Evolutionary conservation across 345 rosid species (phyloP), one percentile per base, ranked within the genome.

Genomic region (Physaria fendleri): DNA sequence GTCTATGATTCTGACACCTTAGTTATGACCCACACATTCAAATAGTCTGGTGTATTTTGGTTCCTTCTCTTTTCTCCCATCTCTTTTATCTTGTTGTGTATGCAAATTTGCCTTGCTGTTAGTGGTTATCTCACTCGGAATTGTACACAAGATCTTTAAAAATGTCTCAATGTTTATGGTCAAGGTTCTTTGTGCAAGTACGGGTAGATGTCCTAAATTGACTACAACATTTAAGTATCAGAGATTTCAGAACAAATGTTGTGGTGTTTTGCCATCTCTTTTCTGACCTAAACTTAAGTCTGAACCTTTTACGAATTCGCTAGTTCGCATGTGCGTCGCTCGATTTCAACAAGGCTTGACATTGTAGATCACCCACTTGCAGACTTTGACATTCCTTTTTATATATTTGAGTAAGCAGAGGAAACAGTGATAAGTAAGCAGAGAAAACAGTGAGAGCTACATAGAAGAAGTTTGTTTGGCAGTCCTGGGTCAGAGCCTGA

Each of bases 401-500:
- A 33, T 23, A 8, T 15, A 25, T 49, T 27, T 2, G 15, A 11
- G 57, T 51, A 29, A 41, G 52, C 43, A 15, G 50, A 11, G 5
- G 6, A 10, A 62, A 11, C 42, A 6, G 33, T 10, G 25, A 13
- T n/a, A 22, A 11, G 57, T 51, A 29, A 41, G 52, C 43, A 15
- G 50, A 11, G 5, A 10, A 10, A 62, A 11, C 42, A 6, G 33
- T 10, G 25, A 13, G 37, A 54, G 45, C 46, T 20, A 5, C 37
- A 94, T 66, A 76, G 97, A 73, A 79, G 97, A 61, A 94, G 90
- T 71, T 82, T 90, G 85, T 87, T 82, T 73, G 96, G 99, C 49
- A 97, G 99, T 30, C 95, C 92, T 2, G 89, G 99, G 80, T 82
- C 96, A 44, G 96, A 87, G 75, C 84, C 80, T 10, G 96, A 84